These are phyloP conservation scores for Peronosclerospora sorghi DNA, from an alignment of 352 stramenopile genomes.

Conservation along the genomic window DNA sequence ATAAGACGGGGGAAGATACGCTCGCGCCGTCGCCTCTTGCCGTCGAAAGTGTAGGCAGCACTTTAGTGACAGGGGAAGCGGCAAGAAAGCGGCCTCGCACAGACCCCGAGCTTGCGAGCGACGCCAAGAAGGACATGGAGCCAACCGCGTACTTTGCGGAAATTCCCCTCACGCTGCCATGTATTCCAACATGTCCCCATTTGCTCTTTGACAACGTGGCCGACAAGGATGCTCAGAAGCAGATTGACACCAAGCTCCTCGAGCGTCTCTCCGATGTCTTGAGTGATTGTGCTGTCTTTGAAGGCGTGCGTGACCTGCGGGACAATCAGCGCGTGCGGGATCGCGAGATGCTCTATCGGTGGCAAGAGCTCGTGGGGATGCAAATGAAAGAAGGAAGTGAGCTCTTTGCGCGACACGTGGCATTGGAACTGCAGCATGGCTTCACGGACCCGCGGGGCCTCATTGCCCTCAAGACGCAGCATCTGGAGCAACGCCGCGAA, in stretches of 20 bases:
- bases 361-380: conserved; percentile 68
- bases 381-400: conserved; percentile 78
- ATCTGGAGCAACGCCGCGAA: conserved; percentile 51
- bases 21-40: conserved; percentile 16
- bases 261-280: conserved; percentile 52
- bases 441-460: conserved; percentile 33
- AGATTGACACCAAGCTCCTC: conserved; percentile 40
- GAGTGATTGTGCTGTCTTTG: conserved; percentile 52
- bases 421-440: conserved; percentile 32
- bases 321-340: conserved; percentile 53
- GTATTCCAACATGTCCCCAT: conserved; percentile 42
- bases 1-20: conserved; percentile 37
- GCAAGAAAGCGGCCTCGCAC: conserved; percentile 9
- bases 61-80: conserved; percentile 2
- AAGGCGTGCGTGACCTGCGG: conserved; percentile 46
- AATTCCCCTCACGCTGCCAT: conserved; percentile 41
- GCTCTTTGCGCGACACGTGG: conserved; percentile 44
- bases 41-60: conserved; percentile 18
- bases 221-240: conserved; percentile 20
- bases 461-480: conserved; percentile 49
- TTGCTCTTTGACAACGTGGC: conserved; percentile 52
- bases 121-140: conserved; percentile 23
- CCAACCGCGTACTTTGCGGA: conserved; percentile 34
- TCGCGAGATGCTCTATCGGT: conserved; percentile 61
- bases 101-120: conserved; percentile 8